phyloP scores from a whole-genome alignment of 176 grass and related monocot genomes.

The Pharus latifolius region DNA sequence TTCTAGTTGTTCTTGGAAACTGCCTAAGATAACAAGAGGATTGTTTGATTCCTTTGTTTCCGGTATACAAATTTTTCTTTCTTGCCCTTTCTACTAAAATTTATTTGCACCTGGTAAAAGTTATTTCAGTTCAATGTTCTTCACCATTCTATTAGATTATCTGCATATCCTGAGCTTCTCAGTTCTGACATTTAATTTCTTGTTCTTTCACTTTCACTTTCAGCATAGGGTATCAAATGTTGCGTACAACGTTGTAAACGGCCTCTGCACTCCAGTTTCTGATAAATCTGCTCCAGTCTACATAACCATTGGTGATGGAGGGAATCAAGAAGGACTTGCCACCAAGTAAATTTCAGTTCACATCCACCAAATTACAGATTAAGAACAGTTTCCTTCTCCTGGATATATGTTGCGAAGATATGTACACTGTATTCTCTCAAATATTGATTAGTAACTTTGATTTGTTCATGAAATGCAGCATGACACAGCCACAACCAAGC shows the following conservation, averaged over 20 bases:
- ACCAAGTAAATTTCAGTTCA: slow-evolving; percentile 42
- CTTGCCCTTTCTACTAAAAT: background rate
- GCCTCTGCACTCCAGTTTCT: slow-evolving; percentile 40
- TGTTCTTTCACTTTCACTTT: background rate
- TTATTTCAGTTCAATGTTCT: background rate
- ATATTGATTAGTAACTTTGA: background rate
- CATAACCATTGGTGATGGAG: slow-evolving; percentile 79
- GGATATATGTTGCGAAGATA: background rate
- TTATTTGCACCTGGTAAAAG: background rate
- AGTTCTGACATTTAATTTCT: background rate
- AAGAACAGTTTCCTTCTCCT: background rate
- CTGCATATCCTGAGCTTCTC: background rate
- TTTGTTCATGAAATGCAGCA: slow-evolving; percentile 25
- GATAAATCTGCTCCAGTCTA: slow-evolving; percentile 70
- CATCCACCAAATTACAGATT: background rate
- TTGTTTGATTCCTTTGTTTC: background rate
- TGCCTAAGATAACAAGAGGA: background rate
- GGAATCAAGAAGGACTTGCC: slow-evolving; percentile 76
- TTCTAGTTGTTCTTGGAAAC: background rate
- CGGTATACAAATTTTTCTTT: background rate
- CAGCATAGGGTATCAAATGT: slow-evolving; percentile 85
- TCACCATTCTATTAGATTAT: background rate
- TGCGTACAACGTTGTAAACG: slow-evolving; percentile 70
- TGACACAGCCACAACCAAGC: slow-evolving; percentile 72
- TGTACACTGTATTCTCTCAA: background rate